A percentile compares a stretch with the other conserved stretches of the same genome.
Evolutionary conservation across 805 yeast genomes (phyloP).

Genomic region (fission yeast (Schizosaccharomyces pombe)): DNA sequence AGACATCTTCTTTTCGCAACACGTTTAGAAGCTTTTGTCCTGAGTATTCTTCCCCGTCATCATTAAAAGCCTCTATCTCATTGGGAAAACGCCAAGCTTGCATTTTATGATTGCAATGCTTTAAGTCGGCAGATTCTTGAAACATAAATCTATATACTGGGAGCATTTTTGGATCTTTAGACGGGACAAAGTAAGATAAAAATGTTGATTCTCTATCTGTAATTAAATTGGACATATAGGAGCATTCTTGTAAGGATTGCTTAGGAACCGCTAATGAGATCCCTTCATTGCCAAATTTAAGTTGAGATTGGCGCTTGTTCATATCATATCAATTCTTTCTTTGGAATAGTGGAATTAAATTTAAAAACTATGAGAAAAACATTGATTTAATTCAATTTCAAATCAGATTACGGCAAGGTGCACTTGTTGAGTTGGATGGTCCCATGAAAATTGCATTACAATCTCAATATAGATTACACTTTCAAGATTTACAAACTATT

Average conservation of each 20-base stretch:
- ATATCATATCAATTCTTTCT: not conserved
- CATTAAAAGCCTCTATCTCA: constrained; percentile 3
- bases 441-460: too few species aligned
- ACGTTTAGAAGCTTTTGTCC: not conserved
- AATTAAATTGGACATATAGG: constrained; percentile 1
- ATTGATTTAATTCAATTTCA: too few species aligned
- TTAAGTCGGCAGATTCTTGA: not conserved
- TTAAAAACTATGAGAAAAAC: too few species aligned
- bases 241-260: constrained; percentile 1
- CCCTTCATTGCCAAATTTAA: not conserved
- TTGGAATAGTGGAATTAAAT: too few species aligned
- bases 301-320: not conserved
- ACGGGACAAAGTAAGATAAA: not conserved
- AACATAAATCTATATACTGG: not conserved
- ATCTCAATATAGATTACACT: too few species aligned
- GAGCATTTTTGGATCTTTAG: not conserved
- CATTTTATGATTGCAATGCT: constrained; percentile 4
- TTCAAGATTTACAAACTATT: too few species aligned
- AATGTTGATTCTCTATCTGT: not conserved
- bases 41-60: constrained; percentile 3
- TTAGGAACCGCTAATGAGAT: not conserved
- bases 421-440: too few species aligned
- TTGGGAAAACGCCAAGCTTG: constrained; percentile 1
- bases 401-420: too few species aligned
- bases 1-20: not conserved